Percentiles rank a stretch among this genome's conserved stretches.
Conservation (phyloP, 2,329 filamentous ascomycete species). For the Fusarium algeriense region DNA sequence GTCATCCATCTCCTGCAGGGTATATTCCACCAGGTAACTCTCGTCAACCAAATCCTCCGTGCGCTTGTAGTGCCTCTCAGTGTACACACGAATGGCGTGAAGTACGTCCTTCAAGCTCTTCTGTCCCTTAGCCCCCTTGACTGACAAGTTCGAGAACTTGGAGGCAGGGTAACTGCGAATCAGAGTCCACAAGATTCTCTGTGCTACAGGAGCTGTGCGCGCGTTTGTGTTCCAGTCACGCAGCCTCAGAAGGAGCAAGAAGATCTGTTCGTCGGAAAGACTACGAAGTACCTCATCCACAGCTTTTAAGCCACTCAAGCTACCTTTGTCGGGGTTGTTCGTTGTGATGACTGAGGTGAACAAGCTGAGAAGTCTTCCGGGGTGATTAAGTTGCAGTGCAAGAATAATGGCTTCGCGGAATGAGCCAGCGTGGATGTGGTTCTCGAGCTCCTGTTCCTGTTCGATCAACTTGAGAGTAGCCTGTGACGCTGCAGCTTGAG, state of each 20-base stretch:
- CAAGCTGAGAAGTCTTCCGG: conserved; percentile 83
- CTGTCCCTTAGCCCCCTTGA: conserved; percentile 67
- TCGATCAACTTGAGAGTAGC: conserved; percentile 86
- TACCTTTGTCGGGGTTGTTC: conserved; percentile 69
- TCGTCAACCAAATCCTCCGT: conserved; percentile 93
- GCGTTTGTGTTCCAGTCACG: conserved; percentile 99
- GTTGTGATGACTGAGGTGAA: conserved; percentile 84
- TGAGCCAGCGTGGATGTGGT: conserved; percentile 87
- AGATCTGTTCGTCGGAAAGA: conserved; percentile 87
- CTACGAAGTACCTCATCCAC: conserved; percentile 88
- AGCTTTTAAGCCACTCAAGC: conserved; percentile 72
- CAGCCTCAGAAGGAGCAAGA: conserved; percentile 81
- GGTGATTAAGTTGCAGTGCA: conserved; percentile 93
- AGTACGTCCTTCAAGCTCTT: conserved; percentile 84
- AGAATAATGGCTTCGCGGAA: conserved; percentile 94
- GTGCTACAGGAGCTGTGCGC: conserved; percentile 84
- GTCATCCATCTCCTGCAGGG: conserved; percentile 90
- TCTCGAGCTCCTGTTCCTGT: conserved; percentile 93
- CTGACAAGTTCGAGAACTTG: conserved; percentile 78
- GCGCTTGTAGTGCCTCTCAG: conserved; percentile 90
- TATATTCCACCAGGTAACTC: conserved; percentile 94
- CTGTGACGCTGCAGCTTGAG: conserved; percentile 78
- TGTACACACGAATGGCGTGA: conserved; percentile 89
- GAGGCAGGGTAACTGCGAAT: conserved; percentile 84
- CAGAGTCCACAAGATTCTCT: conserved; percentile 84